Base-by-base conservation (phyloP, 192 early-diverging fungal species). In the Powellomyces hirtus region DNA sequence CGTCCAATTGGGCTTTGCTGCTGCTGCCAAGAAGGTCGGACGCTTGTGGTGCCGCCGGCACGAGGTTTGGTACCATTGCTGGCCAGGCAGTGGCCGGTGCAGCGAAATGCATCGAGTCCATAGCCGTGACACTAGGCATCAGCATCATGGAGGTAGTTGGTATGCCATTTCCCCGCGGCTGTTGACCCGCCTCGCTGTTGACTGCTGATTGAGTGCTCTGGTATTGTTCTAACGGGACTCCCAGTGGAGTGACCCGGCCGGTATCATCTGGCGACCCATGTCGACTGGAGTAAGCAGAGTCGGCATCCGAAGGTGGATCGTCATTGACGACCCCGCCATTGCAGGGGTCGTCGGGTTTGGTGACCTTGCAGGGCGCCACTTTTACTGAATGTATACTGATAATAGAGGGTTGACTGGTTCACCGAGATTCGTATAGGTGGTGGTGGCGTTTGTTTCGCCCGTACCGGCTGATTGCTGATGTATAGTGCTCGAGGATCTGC, bases 1-100 rank as follows among this genome's bases (percentile, higher is more conserved):
- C 20, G 30, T 73, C 71, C n/a, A 73, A 45, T 40, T 49, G 49
- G 14, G 59, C 55, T 60, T 73, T 73, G 20, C 38, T 58, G 31
- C 14, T 27, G 26, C 5, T 29, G 26, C 27, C 26, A 2, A 49
- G 14, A 16, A 14, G 2, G 16, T 49, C 26, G 3, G n/a, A 18
- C 5, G 46, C 14, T 5, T 49, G 46, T 5, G 46, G 26, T 14
- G 46, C 5, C 46, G 46, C 46, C 46, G 14, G 3, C 46, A 6
- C n/a, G n/a, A 49, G n/a, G 46, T 18, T 6, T 3, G 46, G 46
- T 7, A 16, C 26, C 14, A 24, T 24, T 14, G 46, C n/a, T 7
- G n/a, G 16, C 16, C 5, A 5, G 46, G 16, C 46, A 18, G 46
- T 3, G n/a, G 18, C 40, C 40, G 40, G 10, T 18, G 40, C 40